Evolutionary conservation across 768 basidiomycete species (phyloP).

Genomic region (Cytidiella melzeri): DNA sequence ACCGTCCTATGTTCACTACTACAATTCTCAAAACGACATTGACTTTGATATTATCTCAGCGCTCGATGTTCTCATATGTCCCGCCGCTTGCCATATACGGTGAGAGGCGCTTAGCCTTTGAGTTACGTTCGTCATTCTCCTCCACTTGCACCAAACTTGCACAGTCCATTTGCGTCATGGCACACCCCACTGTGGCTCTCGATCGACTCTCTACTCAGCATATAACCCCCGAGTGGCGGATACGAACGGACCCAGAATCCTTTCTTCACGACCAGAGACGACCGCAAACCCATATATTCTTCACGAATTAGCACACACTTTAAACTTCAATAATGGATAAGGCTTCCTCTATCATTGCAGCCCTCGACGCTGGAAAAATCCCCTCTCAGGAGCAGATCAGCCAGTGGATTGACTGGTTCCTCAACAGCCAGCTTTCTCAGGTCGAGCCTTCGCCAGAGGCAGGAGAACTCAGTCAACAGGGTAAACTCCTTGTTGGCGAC

Average conservation of each 20-base stretch:
- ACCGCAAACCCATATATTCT: neutral
- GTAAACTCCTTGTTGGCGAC: conserved; percentile 43
- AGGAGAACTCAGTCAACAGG: conserved; percentile 48
- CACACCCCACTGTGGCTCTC: too few relatives aligned
- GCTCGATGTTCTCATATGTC: too few relatives aligned
- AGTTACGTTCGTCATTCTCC: too few relatives aligned
- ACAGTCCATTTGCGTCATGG: too few relatives aligned
- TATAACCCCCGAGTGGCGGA: too few relatives aligned
- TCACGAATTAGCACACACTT: neutral
- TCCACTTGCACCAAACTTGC: too few relatives aligned
- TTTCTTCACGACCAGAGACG: neutral
- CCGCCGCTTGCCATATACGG: too few relatives aligned
- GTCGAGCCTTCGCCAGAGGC: conserved; percentile 33
- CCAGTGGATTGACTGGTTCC: conserved; percentile 48
- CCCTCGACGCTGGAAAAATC: conserved; percentile 65
- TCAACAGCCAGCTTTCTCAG: conserved; percentile 41
- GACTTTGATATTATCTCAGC: neutral
- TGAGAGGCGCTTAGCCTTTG: too few relatives aligned
- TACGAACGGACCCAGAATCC: too few relatives aligned
- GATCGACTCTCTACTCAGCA: too few relatives aligned
- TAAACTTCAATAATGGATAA: conserved; percentile 46
- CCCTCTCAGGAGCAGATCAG: conserved; percentile 56
- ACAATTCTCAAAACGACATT: neutral
- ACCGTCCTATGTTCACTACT: neutral
- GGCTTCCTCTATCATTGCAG: conserved; percentile 54